Conservation (phyloP, 352 stramenopile genomes). For the Globisporangium echinulatum region DNA sequence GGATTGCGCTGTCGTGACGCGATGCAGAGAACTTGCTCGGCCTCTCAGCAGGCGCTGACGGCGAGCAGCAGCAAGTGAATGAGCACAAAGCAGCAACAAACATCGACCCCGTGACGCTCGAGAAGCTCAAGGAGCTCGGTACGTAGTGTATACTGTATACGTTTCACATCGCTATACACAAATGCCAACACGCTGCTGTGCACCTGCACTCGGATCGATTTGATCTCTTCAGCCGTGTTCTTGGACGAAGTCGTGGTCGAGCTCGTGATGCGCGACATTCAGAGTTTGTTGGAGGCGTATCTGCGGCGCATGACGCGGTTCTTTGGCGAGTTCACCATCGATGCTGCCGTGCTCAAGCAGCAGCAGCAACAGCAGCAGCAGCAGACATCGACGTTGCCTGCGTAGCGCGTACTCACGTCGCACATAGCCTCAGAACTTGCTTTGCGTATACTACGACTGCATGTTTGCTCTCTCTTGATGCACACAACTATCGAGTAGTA, state of each 20-base stretch:
- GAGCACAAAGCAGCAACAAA: slow-evolving; percentile 19
- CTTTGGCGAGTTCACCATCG: slow-evolving; percentile 59
- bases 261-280: slow-evolving; percentile 69
- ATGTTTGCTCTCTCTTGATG: too few relatives aligned
- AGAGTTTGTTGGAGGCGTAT: slow-evolving; percentile 61
- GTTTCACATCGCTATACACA: not conserved
- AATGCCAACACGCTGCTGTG: not conserved
- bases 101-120: slow-evolving; percentile 23
- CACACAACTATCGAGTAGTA: too few relatives aligned
- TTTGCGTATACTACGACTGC: too few relatives aligned
- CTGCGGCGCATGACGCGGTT: slow-evolving; percentile 43
- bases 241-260: slow-evolving; percentile 77
- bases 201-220: not conserved
- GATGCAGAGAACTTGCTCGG: slow-evolving; percentile 48
- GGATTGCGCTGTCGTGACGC: too few relatives aligned
- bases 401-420: not conserved
- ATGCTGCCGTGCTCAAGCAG: slow-evolving; percentile 28
- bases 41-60: slow-evolving; percentile 42
- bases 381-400: slow-evolving; percentile 20
- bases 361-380: slow-evolving; percentile 13
- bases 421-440: too few relatives aligned
- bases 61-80: slow-evolving; percentile 49
- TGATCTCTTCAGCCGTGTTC: slow-evolving; percentile 38
- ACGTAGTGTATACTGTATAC: not conserved
- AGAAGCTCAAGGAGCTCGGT: slow-evolving; percentile 56